Conservation (phyloP, 352 stramenopile species). For the Globisporangium middletonii region DNA sequence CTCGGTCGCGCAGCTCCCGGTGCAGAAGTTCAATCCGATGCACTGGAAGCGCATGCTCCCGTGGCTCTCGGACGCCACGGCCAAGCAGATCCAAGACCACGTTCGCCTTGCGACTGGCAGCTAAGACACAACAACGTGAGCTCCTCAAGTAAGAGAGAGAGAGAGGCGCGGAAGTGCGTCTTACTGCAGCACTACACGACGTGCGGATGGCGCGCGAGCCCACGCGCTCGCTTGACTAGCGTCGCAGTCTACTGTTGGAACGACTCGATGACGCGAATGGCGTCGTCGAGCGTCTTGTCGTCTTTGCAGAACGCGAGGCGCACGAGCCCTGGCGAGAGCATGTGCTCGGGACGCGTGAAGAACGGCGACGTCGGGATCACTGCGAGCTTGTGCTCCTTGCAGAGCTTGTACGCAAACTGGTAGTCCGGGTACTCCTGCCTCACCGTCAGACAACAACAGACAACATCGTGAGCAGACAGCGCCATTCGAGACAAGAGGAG, state of each 20-base stretch:
- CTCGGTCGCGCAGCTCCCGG: conserved; percentile 42
- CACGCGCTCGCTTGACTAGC: conserved; percentile 7
- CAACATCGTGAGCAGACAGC: neutral
- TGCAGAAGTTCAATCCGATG: conserved; percentile 80
- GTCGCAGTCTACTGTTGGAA: conserved; percentile 12
- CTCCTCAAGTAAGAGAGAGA: neutral
- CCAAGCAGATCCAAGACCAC: conserved; percentile 41
- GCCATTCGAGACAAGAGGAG: neutral
- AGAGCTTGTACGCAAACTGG: conserved; percentile 88
- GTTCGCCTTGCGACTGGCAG: conserved; percentile 20
- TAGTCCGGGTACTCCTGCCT: conserved; percentile 78
- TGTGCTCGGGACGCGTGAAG: conserved; percentile 83
- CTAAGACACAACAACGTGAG: neutral
- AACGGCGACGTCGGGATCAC: conserved; percentile 94
- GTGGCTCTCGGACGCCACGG: conserved; percentile 58
- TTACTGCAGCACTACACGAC: too few species aligned
- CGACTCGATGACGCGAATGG: conserved; percentile 73
- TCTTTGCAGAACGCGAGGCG: conserved; percentile 97
- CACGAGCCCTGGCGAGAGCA: conserved; percentile 66
- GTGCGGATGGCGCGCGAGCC: neutral
- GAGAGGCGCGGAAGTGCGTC: too few species aligned
- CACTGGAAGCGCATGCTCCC: conserved; percentile 84
- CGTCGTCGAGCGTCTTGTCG: conserved; percentile 89
- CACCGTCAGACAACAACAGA: neutral
- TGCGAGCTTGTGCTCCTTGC: conserved; percentile 85